Conservation (phyloP, 2,329 filamentous ascomycete genomes). For the Colletotrichum siamense region DNA sequence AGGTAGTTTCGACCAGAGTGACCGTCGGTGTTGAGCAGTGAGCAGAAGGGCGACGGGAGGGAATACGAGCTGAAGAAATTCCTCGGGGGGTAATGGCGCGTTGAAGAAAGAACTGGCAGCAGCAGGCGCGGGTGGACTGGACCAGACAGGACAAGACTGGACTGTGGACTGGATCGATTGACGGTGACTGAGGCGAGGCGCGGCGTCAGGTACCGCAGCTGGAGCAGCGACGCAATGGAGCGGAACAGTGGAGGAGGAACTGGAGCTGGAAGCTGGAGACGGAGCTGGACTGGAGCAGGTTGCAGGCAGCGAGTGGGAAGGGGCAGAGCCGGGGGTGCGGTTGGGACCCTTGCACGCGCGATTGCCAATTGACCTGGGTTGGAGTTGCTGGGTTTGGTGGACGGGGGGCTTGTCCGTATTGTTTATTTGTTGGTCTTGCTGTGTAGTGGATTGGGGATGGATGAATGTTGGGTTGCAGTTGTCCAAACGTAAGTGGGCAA, state of each 20-base stretch:
- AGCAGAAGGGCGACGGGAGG: background rate
- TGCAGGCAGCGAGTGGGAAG: background rate
- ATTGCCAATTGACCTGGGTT: background rate
- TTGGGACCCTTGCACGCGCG: background rate
- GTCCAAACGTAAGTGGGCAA: background rate
- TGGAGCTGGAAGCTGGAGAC: background rate
- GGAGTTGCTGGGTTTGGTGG: background rate
- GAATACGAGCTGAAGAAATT: constrained; percentile 25
- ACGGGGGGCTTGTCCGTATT: background rate
- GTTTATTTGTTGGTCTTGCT: background rate
- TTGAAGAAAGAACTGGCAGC: background rate
- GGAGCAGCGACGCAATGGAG: background rate
- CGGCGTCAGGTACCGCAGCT: background rate
- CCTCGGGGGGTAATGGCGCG: background rate
- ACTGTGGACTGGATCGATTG: background rate
- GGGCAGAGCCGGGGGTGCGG: background rate
- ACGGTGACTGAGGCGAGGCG: background rate
- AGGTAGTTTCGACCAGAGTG: background rate
- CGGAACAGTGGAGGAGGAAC: background rate
- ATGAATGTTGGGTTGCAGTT: background rate
- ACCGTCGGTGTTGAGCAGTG: background rate
- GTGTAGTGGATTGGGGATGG: background rate
- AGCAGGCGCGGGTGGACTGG: background rate
- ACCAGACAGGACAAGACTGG: background rate
- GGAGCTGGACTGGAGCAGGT: background rate